A percentile compares a stretch with the other conserved stretches of the same genome.
These are phyloP conservation scores for Fusarium gaditjirri DNA, from an alignment of 2,329 filamentous ascomycete species.

Conservation along the genomic window DNA sequence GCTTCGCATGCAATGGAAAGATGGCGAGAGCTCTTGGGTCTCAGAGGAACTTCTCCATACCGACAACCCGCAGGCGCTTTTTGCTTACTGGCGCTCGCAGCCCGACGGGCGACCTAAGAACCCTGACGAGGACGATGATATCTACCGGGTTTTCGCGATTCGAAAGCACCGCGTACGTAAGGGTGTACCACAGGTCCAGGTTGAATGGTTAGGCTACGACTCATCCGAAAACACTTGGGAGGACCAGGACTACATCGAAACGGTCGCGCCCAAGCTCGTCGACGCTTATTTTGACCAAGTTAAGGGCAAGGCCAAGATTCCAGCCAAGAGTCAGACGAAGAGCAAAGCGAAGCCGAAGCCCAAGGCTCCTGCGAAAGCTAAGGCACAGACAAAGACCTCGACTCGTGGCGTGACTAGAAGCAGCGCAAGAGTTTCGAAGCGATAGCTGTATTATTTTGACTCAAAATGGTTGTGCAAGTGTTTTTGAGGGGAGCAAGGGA, in stretches of 20 bases:
- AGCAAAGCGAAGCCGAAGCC: background rate
- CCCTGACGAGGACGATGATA: slow-evolving; percentile 35
- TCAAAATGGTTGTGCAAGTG: background rate
- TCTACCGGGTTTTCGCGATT: slow-evolving; percentile 50
- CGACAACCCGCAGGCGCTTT: slow-evolving; percentile 46
- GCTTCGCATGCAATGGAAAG: slow-evolving; percentile 48
- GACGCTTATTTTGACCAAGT: slow-evolving; percentile 42
- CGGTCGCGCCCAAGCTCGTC: slow-evolving; percentile 43
- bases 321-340: background rate
- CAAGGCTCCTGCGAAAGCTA: background rate
- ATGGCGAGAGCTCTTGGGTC: slow-evolving; percentile 49
- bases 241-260: slow-evolving; percentile 37
- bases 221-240: slow-evolving; percentile 48
- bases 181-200: slow-evolving; percentile 43
- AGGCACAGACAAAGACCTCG: background rate
- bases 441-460: background rate
- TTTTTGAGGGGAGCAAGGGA: too few relatives aligned
- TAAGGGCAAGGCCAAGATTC: slow-evolving; percentile 8
- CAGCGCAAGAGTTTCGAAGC: background rate
- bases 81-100: slow-evolving; percentile 48
- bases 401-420: background rate
- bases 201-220: slow-evolving; percentile 52
- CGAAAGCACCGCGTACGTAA: slow-evolving; percentile 46
- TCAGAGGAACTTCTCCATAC: slow-evolving; percentile 48
- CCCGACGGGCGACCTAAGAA: slow-evolving; percentile 48